phyloP scores from a whole-genome alignment of 768 basidiomycete genomes.

The Suillus variegatus region DNA sequence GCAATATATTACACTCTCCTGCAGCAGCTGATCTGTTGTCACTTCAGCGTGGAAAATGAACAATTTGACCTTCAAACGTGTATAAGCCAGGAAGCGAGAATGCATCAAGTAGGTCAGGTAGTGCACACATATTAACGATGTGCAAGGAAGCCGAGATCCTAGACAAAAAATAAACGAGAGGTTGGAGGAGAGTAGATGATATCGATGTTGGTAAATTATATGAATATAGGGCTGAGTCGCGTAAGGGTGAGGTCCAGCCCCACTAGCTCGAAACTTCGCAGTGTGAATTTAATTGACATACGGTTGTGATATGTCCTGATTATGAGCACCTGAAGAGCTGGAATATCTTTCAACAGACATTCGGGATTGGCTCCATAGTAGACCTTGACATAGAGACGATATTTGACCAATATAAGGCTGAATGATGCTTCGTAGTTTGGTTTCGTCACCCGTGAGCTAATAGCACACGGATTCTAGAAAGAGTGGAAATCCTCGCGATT shows the following conservation, averaged over 20 bases:
- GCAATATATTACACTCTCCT: no score
- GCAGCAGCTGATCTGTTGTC: no score
- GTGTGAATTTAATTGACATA: not conserved
- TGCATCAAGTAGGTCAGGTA: no score
- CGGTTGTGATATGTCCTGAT: not conserved
- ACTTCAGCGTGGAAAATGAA: no score
- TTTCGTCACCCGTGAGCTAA: not conserved
- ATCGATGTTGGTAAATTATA: conserved; percentile 17
- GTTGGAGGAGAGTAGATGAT: conserved; percentile 15
- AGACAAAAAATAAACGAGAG: conserved; percentile 6
- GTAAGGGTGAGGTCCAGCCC: conserved; percentile 1
- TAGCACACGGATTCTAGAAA: conserved; percentile 17
- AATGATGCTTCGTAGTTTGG: conserved; percentile 5
- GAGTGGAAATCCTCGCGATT: conserved; percentile 19
- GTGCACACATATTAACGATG: no score
- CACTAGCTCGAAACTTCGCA: conserved; percentile 19
- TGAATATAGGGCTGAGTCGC: conserved; percentile 16
- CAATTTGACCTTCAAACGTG: no score
- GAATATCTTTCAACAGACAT: conserved; percentile 19
- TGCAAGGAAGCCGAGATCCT: not conserved
- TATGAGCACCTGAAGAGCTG: conserved; percentile 22
- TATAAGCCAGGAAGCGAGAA: no score
- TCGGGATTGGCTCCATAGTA: conserved; percentile 14
- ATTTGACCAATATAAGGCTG: conserved; percentile 18
- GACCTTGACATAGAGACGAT: conserved; percentile 5